Evolutionary conservation across 2,329 filamentous ascomycete species (phyloP), one percentile per base, ranked within the genome.

Genomic region (Chalaropsis thielavioides): DNA sequence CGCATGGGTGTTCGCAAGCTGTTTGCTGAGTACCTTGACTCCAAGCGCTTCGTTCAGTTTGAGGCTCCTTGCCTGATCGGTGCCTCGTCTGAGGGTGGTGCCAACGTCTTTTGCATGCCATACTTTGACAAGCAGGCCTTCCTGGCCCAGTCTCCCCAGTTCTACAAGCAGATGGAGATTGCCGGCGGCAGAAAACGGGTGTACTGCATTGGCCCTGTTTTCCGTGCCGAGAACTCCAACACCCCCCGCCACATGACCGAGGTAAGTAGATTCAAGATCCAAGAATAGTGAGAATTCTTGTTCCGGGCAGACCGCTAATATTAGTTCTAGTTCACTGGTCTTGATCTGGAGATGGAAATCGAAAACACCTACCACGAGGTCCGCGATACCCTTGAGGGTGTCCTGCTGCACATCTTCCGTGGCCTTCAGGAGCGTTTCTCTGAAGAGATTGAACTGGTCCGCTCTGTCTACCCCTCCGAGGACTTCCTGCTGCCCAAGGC

Each of bases 261-360:
- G 63, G 63, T 64, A 60, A 46, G 40, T 49, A 49, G 17, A 44
- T 24, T 40, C 10, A 38, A 10, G n/a, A n/a, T n/a, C 10, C 51
- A 56, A 13, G 31, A 19, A 62, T 31, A 76, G 80, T 82, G 71
- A 49, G 72, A 13, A 13, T 56, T 3, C 43, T 3, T 31, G 35
- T 19, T 63, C 31, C 43, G 35, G 13, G 40, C 17, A 24, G 22
- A n/a, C 22, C 46, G 56, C 22, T 64, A 44, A 59, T 38, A 35
- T 22, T 4, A 11, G 10, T 19, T 10, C 13, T 68, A 83, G 80
- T 95, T 94, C 75, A 92, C 87, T 4, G 89, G 89, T 71, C 87
- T 95, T 62, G 90, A 95, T 88, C 72, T 94, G 73, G 90, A 94
- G 74, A 94, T 92, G 89, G 89, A 90, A 71, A 92, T 94, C 73